These are phyloP conservation scores for Closterium sp. DNA, from an alignment of 139 green algal genomes.

Conservation along the genomic window DNA sequence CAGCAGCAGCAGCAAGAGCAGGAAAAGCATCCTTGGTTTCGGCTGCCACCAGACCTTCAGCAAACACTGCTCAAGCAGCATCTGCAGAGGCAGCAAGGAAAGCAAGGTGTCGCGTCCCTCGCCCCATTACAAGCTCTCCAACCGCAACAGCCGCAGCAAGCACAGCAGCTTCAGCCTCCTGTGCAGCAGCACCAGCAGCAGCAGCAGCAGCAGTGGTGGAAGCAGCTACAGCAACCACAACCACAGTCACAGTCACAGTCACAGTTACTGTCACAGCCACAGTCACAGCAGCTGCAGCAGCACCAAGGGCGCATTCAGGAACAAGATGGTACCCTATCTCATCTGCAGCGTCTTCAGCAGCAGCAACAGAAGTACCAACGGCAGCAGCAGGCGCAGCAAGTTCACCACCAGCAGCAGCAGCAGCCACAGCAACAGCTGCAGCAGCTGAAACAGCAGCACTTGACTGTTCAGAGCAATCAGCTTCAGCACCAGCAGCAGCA, in stretches of 20 bases:
- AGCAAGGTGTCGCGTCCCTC: no score
- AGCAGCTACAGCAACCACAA: background rate
- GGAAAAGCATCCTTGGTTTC: background rate
- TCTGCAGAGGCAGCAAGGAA: no score
- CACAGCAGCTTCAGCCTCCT: background rate
- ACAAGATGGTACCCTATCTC: no score
- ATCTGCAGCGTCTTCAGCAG: background rate
- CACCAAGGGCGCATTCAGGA: background rate
- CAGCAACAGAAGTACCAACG: background rate
- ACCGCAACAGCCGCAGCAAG: background rate
- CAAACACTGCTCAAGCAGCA: background rate
- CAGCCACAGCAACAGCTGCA: background rate
- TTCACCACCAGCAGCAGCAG: background rate
- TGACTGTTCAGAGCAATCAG: background rate
- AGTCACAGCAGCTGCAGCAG: background rate
- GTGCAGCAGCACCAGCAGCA: background rate
- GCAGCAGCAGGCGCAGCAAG: background rate
- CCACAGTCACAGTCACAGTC: no score
- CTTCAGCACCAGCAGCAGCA: background rate
- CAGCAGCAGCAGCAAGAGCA: background rate
- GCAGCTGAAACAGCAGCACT: background rate
- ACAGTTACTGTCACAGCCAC: no score
- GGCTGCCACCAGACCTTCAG: background rate
- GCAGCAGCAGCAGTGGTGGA: background rate
- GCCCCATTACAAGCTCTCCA: no score